Base-by-base conservation (phyloP, 2,329 filamentous ascomycete genomes). In the Penicillium palitans region DNA sequence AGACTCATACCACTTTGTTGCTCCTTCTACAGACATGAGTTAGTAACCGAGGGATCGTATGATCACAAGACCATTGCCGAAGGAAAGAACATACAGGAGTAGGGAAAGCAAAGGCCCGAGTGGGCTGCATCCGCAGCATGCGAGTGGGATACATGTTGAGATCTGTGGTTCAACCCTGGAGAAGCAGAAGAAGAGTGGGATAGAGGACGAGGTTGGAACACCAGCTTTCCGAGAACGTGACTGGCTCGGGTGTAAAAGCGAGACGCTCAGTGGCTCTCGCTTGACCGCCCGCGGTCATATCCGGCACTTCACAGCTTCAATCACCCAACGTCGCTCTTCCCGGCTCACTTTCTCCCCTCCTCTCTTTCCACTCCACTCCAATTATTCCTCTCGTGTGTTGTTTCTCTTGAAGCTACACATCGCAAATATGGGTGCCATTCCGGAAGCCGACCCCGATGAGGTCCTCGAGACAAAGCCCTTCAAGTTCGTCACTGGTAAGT, bases 401-500 rank as follows among this genome's bases (percentile, higher is more conserved):
- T 62, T 64, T 61, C 61, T 52, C 45, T 41, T 17, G 61, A 65
- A 62, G 51, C 57, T 63, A 64, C 61, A 61, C 56, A 62, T 62
- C 58, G 80, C 80, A 85, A 93, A 81, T 72, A 99, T 99, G 93
- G 89, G 92, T 78, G 91, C 96, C 82, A 80, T 80, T 72, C 77
- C 78, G 66, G 74, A 78, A 67, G 73, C 72, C 60, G 89, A 90
- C 67, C 76, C 79, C 74, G 90, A 90, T 76, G 88, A 91, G 74
- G 84, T 86, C 76, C 87, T 87, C 76, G 90, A 96, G 79, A 97
- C 93, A 82, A 99, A 97, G 88, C 96, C 96, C 81, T 99, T 99
- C 90, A 99, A 99, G 90, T 98, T 98, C 83, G 95, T 98, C 76
- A 98, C 93, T 83, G 93, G 93, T 96, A 86, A 80, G 91, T 70